Evolutionary conservation across 331 rosid species (phyloP).

Genomic region (Quercus lobata): DNA sequence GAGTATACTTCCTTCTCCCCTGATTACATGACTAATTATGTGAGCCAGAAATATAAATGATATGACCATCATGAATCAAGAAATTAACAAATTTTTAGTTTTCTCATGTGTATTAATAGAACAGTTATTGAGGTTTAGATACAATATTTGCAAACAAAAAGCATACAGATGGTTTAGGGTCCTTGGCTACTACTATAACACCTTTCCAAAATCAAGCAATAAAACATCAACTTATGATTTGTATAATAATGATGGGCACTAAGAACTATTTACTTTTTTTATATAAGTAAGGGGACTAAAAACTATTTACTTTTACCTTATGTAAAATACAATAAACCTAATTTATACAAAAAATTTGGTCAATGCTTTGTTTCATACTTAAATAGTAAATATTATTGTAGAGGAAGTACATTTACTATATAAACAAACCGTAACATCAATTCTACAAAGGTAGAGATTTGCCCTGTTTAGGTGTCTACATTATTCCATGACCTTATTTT

Average conservation of each 20-base stretch:
- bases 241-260: too few species aligned
- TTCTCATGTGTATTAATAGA: not conserved
- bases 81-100: not conserved
- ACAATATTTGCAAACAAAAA: not conserved
- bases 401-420: not conserved
- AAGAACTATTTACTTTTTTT: not conserved
- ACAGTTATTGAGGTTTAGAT: not conserved
- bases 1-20: slow-evolving; percentile 65
- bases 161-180: not conserved
- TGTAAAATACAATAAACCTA: not conserved
- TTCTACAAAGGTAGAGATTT: not conserved
- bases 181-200: not conserved
- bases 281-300: too few species aligned
- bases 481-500: too few species aligned
- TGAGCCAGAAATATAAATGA: not conserved
- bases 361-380: not conserved
- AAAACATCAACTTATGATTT: too few species aligned
- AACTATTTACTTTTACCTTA: not conserved
- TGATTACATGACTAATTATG: slow-evolving; percentile 17
- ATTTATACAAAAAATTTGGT: too few species aligned
- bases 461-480: not conserved
- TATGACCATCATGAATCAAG: not conserved
- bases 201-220: not conserved
- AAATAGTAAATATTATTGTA: not conserved
- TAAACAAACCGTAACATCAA: not conserved